Base-by-base conservation (phyloP, 768 basidiomycete genomes). In the Mycena chlorophos region DNA sequence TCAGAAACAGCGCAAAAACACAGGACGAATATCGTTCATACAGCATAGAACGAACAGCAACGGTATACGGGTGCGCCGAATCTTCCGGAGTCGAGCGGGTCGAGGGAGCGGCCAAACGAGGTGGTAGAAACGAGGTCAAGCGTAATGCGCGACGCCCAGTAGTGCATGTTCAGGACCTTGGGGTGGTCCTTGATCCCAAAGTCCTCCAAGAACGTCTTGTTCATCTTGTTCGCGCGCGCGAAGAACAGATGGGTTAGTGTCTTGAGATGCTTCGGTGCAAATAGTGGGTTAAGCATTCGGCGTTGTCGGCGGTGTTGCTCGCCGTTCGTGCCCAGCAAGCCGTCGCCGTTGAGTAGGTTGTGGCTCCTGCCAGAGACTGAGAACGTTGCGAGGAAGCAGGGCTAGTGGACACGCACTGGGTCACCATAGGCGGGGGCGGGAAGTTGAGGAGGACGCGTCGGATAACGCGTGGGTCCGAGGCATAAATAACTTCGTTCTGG, bases 241-340 rank as follows among this genome's bases (percentile, higher is more conserved):
- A 65, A 64, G 54, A 73, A 69, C n/a, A 67, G 53, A 17, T 70
- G 70, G 10, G 68, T 58, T 51, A 70, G 57, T 3, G 62, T 51
- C 27, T 69, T 70, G 48, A 73, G 49, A 49, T 68, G 68, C 27
- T 68, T 67, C 17, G 55, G 55, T 12, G 71, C 69, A 60, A 73
- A 74, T 13, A 70, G 63, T 2, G 67, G 65, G 34, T 71, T 72
- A 42, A 74, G 62, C 56, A 73, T 63, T 52, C 69, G 69, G 26
- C 70, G 65, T 57, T 73, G 70, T 27, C 52, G 65, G 47, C 60
- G 51, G 53, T 72, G 71, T 22, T 61, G 66, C 17, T 68, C 62
- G 34, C 56, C 52, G 26, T 49, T 52, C 17, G 54, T 66, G 61
- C 19, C 67, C 59, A 69, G 54, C n/a, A 70, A 52, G 4, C 66